phyloP scores from a whole-genome alignment of 208 protist genomes.

The Leishmania tropica region DNA sequence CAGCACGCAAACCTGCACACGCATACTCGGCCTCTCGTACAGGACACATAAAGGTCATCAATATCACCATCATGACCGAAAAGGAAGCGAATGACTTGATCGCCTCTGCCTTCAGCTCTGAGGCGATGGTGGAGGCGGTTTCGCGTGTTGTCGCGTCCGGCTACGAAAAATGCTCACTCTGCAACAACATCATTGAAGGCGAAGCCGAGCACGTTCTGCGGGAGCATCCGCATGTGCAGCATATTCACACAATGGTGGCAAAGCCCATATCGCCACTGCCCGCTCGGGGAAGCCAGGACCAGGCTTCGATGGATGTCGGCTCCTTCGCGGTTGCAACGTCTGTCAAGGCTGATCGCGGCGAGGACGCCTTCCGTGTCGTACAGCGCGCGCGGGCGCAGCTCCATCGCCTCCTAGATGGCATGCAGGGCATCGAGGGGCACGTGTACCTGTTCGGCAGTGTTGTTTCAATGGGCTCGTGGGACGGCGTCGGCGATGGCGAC shows the following conservation, averaged over 20 bases:
- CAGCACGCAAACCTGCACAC: neutral
- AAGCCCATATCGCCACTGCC: neutral
- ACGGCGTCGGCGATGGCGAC: constrained; percentile 77
- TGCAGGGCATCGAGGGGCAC: neutral
- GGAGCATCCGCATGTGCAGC: constrained; percentile 38
- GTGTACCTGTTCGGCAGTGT: constrained; percentile 83
- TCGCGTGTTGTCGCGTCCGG: neutral
- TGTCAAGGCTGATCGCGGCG: constrained; percentile 40
- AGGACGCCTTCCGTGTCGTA: constrained; percentile 51
- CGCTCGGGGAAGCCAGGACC: neutral
- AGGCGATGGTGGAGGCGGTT: neutral
- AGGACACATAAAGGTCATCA: neutral
- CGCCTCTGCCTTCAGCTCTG: neutral
- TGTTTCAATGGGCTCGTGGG: constrained; percentile 77
- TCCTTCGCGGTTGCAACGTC: constrained; percentile 43
- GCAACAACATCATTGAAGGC: constrained; percentile 41
- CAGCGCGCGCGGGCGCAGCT: constrained; percentile 52
- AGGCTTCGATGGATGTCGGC: constrained; percentile 18
- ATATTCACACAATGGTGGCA: constrained; percentile 10
- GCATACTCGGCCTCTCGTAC: neutral
- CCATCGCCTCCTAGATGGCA: constrained; percentile 17
- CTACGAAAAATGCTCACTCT: constrained; percentile 45
- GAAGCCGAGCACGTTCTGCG: constrained; percentile 1
- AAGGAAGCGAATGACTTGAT: neutral
- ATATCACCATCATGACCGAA: neutral